A percentile compares a stretch with the other conserved stretches of the same genome.
phyloP scores from a whole-genome alignment of 306 rosid species.

The Vigna unguiculata region DNA sequence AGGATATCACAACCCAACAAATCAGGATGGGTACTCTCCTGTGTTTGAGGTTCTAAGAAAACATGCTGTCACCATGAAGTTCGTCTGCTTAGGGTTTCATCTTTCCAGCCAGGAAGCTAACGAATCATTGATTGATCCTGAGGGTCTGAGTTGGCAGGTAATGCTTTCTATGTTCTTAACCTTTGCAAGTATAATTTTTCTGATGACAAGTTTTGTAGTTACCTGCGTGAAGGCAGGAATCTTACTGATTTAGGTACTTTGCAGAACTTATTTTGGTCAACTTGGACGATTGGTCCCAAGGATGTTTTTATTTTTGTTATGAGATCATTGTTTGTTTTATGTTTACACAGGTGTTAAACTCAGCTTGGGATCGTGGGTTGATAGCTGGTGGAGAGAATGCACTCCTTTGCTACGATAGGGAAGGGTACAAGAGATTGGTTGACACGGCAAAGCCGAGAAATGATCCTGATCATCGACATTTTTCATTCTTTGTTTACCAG shows the following conservation, averaged over 20 bases:
- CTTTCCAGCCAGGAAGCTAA: conserved; percentile 71
- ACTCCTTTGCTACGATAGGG: conserved; percentile 76
- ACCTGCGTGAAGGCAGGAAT: conserved; percentile 20
- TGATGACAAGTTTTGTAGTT: conserved; percentile 36
- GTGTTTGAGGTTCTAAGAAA: conserved; percentile 85
- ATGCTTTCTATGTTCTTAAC: conserved; percentile 32
- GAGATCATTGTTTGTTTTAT: conserved; percentile 24
- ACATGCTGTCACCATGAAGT: conserved; percentile 73
- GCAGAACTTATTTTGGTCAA: conserved; percentile 30
- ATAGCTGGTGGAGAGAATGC: conserved; percentile 87
- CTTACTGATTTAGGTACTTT: conserved; percentile 18
- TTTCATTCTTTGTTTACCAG: conserved; percentile 78
- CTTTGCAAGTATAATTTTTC: conserved; percentile 23
- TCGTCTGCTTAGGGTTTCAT: conserved; percentile 77
- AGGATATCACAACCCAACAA: conserved; percentile 90
- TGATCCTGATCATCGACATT: conserved; percentile 88
- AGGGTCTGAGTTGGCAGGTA: conserved; percentile 97
- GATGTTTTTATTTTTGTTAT: conserved; percentile 34
- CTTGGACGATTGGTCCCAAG: background rate
- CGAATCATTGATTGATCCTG: conserved; percentile 85
- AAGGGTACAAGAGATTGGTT: conserved; percentile 74
- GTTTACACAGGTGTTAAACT: conserved; percentile 70
- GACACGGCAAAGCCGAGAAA: conserved; percentile 89
- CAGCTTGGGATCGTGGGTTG: conserved; percentile 88
- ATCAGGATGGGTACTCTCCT: conserved; percentile 93